Evolutionary conservation across 331 rosid species (phyloP), one percentile per base, ranked within the genome.

Genomic region (Telfairia occidentalis): DNA sequence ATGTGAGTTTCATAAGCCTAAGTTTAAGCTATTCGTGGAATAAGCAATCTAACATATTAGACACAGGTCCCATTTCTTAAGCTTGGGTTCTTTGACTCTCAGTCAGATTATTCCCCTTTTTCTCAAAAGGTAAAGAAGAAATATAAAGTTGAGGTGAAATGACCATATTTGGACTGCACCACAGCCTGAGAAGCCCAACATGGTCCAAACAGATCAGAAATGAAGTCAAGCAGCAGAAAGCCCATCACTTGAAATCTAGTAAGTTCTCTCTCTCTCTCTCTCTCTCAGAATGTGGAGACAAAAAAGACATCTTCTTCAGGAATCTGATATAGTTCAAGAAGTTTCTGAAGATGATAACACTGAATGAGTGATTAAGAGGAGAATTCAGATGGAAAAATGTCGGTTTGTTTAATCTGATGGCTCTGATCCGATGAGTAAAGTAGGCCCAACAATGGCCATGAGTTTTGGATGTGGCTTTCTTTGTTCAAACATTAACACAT

Each of bases 381-480:
- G 75, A 37, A 38, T 19, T 34, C 3, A 37, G 24, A 34, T 34
- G 43, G 37, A 2, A 70, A 70, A 70, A 13, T 24, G 58, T 26
- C 42, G 6, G 75, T 42, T 42, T 42, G 75, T 24, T n/a, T n/a
- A n/a, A n/a, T n/a, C 37, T 24, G 42, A 46, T 26, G 28, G 19
- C 38, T 42, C 19, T 48, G 64, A 19, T 50, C 10, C 7, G 37
- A 52, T 73, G 34, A 34, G 19, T 52, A 28, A 49, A 45, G 77
- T 73, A 73, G 77, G 77, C 26, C 77, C 66, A 73, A 35, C 77
- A 10, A 23, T 15, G 52, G 7, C 37, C 37, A 35, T 21, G 37
- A 54, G 67, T 37, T 74, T 32, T 50, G 77, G 77, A 53, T 74
- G 35, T 74, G 67, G 30, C 64, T 34, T 50, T 10, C n/a, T n/a